phyloP scores from a whole-genome alignment of 768 basidiomycete species.

The Suillus spraguei region DNA sequence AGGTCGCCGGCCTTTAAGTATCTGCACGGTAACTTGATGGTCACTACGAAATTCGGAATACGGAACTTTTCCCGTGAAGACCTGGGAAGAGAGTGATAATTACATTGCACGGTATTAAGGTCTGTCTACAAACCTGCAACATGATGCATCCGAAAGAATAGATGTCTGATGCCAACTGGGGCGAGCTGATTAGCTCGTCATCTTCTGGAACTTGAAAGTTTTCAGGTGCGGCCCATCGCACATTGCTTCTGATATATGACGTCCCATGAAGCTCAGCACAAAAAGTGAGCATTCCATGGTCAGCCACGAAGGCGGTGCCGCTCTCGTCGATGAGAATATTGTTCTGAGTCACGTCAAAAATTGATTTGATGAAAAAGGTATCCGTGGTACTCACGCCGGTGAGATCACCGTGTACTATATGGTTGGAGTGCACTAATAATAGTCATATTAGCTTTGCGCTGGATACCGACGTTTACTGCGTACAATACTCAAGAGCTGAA shows the following conservation, averaged over 20 bases:
- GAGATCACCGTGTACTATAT: constrained; percentile 36
- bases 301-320: constrained; percentile 20
- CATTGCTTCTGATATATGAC: constrained; percentile 18
- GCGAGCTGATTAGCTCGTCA: background rate
- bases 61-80: constrained; percentile 11
- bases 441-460: background rate
- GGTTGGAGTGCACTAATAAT: constrained; percentile 1
- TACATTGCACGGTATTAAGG: constrained; percentile 10
- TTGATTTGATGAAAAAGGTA: background rate
- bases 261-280: constrained; percentile 36
- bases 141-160: constrained; percentile 41
- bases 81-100: background rate
- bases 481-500: constrained; percentile 9
- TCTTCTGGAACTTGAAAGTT: constrained; percentile 10
- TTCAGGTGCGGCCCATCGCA: constrained; percentile 15
- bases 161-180: constrained; percentile 21
- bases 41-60: constrained; percentile 7
- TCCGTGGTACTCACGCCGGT: constrained; percentile 25
- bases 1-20: constrained; percentile 3
- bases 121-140: constrained; percentile 31
- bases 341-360: background rate
- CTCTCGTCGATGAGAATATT: constrained; percentile 9
- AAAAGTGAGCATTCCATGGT: constrained; percentile 47
- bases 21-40: constrained; percentile 2
- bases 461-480: background rate